Conservation (phyloP, 495 filamentous ascomycete species). For the Delitschia confertaspora region DNA sequence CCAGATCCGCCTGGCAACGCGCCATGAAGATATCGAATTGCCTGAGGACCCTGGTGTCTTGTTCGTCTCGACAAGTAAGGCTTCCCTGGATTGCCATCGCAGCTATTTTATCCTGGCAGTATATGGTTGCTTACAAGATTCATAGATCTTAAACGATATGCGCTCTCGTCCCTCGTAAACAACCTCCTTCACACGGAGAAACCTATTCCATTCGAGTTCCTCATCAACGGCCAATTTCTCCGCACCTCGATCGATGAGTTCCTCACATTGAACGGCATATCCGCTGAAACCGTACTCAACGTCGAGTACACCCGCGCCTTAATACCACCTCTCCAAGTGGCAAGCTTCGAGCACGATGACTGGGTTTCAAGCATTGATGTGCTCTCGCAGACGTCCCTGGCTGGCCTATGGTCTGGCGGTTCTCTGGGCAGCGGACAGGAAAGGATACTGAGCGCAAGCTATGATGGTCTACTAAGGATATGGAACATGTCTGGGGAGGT, state of each 20-base stretch:
- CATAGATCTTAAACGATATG: constrained; percentile 74
- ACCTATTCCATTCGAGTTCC: constrained; percentile 89
- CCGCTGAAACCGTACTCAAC: constrained; percentile 72
- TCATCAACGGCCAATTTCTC: constrained; percentile 84
- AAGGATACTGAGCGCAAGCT: constrained; percentile 77
- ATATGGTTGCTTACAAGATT: background rate
- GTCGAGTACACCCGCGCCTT: constrained; percentile 89
- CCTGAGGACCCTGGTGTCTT: constrained; percentile 54
- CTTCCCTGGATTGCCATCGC: background rate
- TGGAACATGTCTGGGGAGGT: constrained; percentile 81
- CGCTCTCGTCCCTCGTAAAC: constrained; percentile 86
- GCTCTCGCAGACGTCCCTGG: constrained; percentile 55
- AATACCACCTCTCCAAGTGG: constrained; percentile 75
- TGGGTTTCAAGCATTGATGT: constrained; percentile 94
- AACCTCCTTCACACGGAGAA: constrained; percentile 69
- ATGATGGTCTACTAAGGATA: constrained; percentile 77
- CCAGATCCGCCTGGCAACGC: constrained; percentile 51
- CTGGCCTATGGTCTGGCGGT: constrained; percentile 48
- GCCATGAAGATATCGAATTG: constrained; percentile 51
- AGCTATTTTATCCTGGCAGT: background rate
- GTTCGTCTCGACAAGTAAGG: constrained; percentile 53
- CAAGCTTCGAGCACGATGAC: constrained; percentile 90
- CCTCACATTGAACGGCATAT: constrained; percentile 74
- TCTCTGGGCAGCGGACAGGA: constrained; percentile 44
- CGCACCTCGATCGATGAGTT: constrained; percentile 83